These are phyloP conservation scores for Cutaneotrichosporon sp. DNA, from an alignment of 1,284 basidiomycete genomes.

Conservation along the genomic window DNA sequence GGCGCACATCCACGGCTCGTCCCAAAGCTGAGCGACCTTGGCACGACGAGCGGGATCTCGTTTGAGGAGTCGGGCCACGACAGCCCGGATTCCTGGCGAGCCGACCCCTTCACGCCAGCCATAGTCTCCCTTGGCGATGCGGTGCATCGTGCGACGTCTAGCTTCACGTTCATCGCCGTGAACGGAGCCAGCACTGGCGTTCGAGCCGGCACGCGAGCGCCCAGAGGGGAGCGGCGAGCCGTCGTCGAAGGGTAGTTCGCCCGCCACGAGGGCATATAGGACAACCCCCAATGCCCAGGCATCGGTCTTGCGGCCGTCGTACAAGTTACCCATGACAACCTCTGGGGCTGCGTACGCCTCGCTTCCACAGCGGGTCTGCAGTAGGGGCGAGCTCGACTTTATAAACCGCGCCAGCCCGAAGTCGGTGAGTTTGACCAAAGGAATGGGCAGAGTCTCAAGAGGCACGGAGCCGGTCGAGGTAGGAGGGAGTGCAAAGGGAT, in stretches of 20 bases:
- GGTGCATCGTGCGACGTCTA: constrained; percentile 52
- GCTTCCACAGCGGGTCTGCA: constrained; percentile 82
- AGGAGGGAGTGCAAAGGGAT: constrained; percentile 47
- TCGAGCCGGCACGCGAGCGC: constrained; percentile 19
- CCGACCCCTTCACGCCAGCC: constrained; percentile 54
- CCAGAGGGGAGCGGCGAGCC: constrained; percentile 14
- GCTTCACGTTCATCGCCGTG: constrained; percentile 8
- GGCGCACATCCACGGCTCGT: constrained; percentile 59
- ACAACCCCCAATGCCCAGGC: constrained; percentile 86
- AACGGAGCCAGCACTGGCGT: neutral
- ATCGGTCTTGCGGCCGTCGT: constrained; percentile 83
- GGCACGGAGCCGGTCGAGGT: constrained; percentile 44
- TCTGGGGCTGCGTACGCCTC: constrained; percentile 91
- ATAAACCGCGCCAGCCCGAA: constrained; percentile 87
- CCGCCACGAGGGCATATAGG: constrained; percentile 66
- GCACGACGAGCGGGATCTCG: constrained; percentile 62
- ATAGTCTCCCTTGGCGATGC: constrained; percentile 73
- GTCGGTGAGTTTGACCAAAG: constrained; percentile 80
- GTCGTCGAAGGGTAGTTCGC: constrained; percentile 53
- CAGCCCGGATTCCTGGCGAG: constrained; percentile 35
- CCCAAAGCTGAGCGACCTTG: constrained; percentile 61
- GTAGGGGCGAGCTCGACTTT: constrained; percentile 61
- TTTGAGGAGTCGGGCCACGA: constrained; percentile 62
- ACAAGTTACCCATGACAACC: constrained; percentile 68
- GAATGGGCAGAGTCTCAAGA: constrained; percentile 50